Evolutionary conservation across 129 eudicot species (phyloP).

Genomic region (Solidago caesia): DNA sequence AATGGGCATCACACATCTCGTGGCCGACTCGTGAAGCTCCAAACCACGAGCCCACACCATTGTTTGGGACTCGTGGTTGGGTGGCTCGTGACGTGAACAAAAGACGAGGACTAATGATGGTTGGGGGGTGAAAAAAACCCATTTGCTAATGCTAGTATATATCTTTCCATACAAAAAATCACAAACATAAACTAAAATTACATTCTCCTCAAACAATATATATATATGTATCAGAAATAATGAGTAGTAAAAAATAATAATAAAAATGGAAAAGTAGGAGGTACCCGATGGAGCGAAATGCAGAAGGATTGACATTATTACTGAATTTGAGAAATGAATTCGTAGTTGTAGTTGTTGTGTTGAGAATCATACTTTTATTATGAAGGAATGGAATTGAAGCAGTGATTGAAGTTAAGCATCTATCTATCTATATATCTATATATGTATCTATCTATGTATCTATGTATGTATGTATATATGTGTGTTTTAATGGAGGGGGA

Average conservation of each 20-base stretch:
- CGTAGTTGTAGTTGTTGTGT: constrained; percentile 19
- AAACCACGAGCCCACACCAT: too few relatives aligned
- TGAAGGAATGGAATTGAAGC: neutral
- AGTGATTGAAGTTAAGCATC: constrained; percentile 20
- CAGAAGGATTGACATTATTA: constrained; percentile 27
- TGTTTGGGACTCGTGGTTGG: too few relatives aligned
- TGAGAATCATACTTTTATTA: constrained; percentile 30
- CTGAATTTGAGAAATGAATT: constrained; percentile 26
- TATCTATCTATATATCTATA: neutral
- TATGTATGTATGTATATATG: neutral
- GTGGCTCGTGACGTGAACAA: too few relatives aligned
- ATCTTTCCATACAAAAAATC: too few relatives aligned
- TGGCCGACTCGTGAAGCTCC: too few relatives aligned
- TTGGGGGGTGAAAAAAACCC: too few relatives aligned
- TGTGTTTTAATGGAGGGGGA: neutral
- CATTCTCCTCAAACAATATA: too few relatives aligned
- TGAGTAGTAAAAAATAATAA: too few relatives aligned
- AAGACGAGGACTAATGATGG: too few relatives aligned
- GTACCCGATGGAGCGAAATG: constrained; percentile 29
- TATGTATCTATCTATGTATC: neutral
- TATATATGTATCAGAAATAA: constrained; percentile 10
- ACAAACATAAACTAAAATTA: too few relatives aligned
- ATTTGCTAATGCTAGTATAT: too few relatives aligned
- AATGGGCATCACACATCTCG: too few relatives aligned
- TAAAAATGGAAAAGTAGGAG: neutral